These are phyloP conservation scores for Ascochyta fabae DNA, from an alignment of 2,329 filamentous ascomycete genomes.

Conservation along the genomic window DNA sequence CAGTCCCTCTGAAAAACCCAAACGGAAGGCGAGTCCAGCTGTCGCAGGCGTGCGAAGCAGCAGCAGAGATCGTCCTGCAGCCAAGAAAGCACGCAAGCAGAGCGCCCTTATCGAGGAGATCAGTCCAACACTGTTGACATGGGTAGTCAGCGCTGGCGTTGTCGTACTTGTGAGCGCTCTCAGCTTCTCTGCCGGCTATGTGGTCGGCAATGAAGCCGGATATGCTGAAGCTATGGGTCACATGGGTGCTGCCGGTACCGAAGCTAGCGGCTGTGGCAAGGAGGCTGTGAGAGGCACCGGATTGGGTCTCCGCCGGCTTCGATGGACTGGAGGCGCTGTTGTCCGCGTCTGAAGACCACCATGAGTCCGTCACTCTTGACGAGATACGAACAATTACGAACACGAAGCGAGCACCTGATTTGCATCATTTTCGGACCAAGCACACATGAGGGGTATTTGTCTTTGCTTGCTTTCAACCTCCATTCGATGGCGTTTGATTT, in stretches of 20 bases:
- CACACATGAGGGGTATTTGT: slow-evolving; percentile 7
- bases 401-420: slow-evolving; percentile 1
- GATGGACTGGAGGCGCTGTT: slow-evolving; percentile 39
- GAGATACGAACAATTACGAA: not conserved
- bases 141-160: slow-evolving; percentile 70
- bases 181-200: slow-evolving; percentile 69
- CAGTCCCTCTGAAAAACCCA: slow-evolving; percentile 48
- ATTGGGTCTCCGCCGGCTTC: slow-evolving; percentile 40
- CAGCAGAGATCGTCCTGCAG: slow-evolving; percentile 53
- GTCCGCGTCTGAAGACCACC: slow-evolving; percentile 12
- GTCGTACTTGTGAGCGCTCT: slow-evolving; percentile 69
- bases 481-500: slow-evolving; percentile 8
- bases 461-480: not conserved
- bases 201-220: slow-evolving; percentile 65
- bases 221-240: slow-evolving; percentile 56
- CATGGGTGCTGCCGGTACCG: slow-evolving; percentile 34
- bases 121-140: slow-evolving; percentile 68
- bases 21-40: slow-evolving; percentile 53
- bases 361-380: not conserved
- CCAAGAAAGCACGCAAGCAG: slow-evolving; percentile 53
- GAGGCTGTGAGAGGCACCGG: slow-evolving; percentile 42
- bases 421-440: slow-evolving; percentile 5
- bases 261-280: slow-evolving; percentile 43
- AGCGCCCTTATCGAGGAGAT: slow-evolving; percentile 51
- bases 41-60: slow-evolving; percentile 45